phyloP scores from a whole-genome alignment of 2,329 filamentous ascomycete genomes.

The Exophiala alcalophila region DNA sequence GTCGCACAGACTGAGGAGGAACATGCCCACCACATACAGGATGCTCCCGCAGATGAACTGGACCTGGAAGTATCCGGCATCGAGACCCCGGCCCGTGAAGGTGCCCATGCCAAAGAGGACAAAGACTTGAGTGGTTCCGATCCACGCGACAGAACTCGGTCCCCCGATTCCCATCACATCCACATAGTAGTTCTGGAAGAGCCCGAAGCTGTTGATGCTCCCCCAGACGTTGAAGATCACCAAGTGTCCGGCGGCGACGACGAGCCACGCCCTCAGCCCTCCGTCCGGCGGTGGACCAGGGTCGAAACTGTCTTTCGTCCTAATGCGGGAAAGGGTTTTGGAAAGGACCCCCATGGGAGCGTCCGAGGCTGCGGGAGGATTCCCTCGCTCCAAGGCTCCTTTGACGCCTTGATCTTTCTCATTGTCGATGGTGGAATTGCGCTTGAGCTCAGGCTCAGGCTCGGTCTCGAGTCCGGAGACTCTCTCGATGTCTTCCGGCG shows the following conservation, averaged over 20 bases:
- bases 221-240: slow-evolving; percentile 59
- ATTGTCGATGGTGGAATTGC: no score
- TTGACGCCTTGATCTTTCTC: neutral
- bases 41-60: slow-evolving; percentile 44
- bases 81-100: slow-evolving; percentile 50
- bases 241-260: slow-evolving; percentile 52
- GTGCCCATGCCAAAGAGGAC: slow-evolving; percentile 52
- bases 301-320: slow-evolving; percentile 39
- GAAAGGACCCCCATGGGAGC: slow-evolving; percentile 9
- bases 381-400: no score
- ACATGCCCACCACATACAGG: slow-evolving; percentile 47
- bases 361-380: slow-evolving; percentile 7
- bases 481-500: no score
- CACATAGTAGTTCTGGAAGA: slow-evolving; percentile 55
- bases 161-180: slow-evolving; percentile 39
- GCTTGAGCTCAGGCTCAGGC: no score
- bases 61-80: slow-evolving; percentile 51
- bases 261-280: slow-evolving; percentile 53
- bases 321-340: slow-evolving; percentile 38
- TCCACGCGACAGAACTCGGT: slow-evolving; percentile 52
- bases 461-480: no score
- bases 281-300: slow-evolving; percentile 48
- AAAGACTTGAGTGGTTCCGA: slow-evolving; percentile 52
- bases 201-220: slow-evolving; percentile 53
- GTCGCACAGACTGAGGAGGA: slow-evolving; percentile 49